Base-by-base conservation (phyloP, 2,329 filamentous ascomycete species). In the Aspergillus tubingensis region DNA sequence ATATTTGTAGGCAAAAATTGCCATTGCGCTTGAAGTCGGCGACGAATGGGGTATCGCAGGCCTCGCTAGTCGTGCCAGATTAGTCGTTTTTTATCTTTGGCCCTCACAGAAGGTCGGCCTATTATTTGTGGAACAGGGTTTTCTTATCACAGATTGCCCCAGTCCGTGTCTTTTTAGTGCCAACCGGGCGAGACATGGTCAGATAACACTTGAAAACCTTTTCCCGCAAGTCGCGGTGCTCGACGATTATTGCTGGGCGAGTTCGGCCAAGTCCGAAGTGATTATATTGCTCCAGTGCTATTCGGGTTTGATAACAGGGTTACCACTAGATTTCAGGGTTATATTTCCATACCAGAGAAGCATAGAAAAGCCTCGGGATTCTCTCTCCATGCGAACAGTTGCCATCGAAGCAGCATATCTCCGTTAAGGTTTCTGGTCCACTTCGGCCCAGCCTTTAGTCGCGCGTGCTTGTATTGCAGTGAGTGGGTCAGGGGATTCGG, bases 401-500 rank as follows among this genome's bases (percentile, higher is more conserved):
- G 10, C 19, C 17, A 44, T 44, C 41, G 41, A 44, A 44, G 10
- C 41, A 44, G 41, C 52, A 38, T 50, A 54, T 59, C 44, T 23
- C 19, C 19, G 23, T 61, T 58, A 61, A 61, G 59, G 56, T 61
- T 61, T 56, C 32, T 54, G 56, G 43, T 44, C 41, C 41, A 44
- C 41, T 21, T 44, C 41, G 41, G 41, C 41, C 41, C 41, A 44
- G 41, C 10, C 32, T 44, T 21, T 44, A 44, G 41, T 44, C 32
- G 32, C 11, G 17, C 41, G 8, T 44, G 41, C 17, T n/a, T 11
- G 8, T 44, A 3, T 44, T 8, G 41, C 19, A 11, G 27, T 30
- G 27, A 44, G 41, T 44, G 41, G 41, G 19, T 23, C 41, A 13
- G 19, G 41, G 32, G 32, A 13, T 5, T 36, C 11, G 32, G 11